phyloP scores from a whole-genome alignment of 2,329 filamentous ascomycete species.

The Setomelanomma holmii region DNA sequence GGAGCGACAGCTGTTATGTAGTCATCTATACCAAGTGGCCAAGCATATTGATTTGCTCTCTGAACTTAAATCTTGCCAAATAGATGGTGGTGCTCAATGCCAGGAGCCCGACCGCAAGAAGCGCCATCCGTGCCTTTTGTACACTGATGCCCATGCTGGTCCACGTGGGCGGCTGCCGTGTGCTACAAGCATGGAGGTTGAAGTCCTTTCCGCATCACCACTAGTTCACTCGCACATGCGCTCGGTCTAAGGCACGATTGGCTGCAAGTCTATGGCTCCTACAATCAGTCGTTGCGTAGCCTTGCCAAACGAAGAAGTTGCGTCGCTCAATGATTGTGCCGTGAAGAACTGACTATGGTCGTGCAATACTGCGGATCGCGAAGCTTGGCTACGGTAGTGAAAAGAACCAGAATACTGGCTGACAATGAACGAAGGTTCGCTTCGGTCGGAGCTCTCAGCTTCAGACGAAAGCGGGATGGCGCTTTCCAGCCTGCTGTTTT shows the following conservation, averaged over 20 bases:
- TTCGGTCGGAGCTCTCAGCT: no score
- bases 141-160: neutral
- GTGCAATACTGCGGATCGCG: no score
- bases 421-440: no score
- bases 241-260: neutral
- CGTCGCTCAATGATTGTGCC: no score
- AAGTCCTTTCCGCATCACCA: neutral
- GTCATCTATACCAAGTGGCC: neutral
- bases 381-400: no score
- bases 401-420: no score
- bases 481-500: no score
- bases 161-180: neutral
- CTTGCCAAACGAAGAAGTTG: neutral
- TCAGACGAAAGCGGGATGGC: no score
- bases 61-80: neutral
- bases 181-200: neutral
- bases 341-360: no score
- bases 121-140: neutral
- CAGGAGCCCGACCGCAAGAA: neutral
- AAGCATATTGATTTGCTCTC: neutral
- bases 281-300: neutral
- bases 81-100: neutral
- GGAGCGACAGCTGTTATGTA: neutral
- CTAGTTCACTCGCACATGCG: constrained; percentile 1
- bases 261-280: neutral